Evolutionary conservation across 495 filamentous ascomycete species (phyloP), one percentile per base, ranked within the genome.

Genomic region (Penicillium turbatum): DNA sequence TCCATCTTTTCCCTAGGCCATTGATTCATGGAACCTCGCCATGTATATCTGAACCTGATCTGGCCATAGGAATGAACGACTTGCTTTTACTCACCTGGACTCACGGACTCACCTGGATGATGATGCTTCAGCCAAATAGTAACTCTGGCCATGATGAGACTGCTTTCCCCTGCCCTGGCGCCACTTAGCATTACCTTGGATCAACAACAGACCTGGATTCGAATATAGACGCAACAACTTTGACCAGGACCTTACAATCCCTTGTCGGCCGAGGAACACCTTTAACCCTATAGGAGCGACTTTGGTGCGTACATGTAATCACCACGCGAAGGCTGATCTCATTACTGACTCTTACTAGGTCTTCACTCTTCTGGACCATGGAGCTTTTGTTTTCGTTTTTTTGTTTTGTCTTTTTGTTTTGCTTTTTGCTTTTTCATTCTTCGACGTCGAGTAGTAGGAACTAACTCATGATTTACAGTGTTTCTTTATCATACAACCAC

Each of bases 401-500:
- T 46, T 48, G 19, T 43, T 51, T 19, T 31, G 45, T 45, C 54
- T 56, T 21, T 53, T 58, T 53, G 35, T 39, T 63, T 35, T 51
- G 55, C 27, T 6, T 34, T 57, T 34, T 54, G 46, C 29, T 47
- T 53, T 45, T 26, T 37, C 21, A 47, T 37, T 38, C 5, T 37
- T 43, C 17, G 31, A 51, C 31, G 49, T 36, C 19, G 31, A 54
- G 39, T 52, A 61, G 55, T 64, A 56, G 66, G 51, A 64, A 74
- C 72, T 76, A 61, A 76, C 72, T 65, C 64, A 58, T 65, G 52
- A 48, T 61, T 31, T 65, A 69, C 66, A 66, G 58, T 56, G 58
- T 52, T 46, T 46, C 50, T 42, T 37, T 56, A 43, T 54, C 51
- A 59, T 27, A 57, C 45, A 49, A 51, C 45, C 49, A 57, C 38